Evolutionary conservation across 352 stramenopile genomes (phyloP).

Genomic region (Phytophthora hybrid): DNA sequence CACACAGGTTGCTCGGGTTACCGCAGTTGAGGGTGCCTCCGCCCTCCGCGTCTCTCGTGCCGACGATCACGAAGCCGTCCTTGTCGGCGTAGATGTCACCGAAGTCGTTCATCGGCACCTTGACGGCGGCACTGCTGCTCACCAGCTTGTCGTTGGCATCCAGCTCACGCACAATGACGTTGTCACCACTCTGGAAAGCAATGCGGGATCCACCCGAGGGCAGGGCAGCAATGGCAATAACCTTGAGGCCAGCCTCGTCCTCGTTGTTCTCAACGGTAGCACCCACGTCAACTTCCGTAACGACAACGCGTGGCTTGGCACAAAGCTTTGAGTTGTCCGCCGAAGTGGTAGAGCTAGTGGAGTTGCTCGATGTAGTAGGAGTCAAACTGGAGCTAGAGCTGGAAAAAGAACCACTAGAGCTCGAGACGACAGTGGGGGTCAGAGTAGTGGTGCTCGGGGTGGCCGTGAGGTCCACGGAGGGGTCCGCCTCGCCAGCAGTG

Average conservation of each 20-base stretch:
- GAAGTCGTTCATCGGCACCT: constrained; percentile 53
- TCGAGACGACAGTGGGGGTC: constrained; percentile 2
- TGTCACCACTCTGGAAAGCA: constrained; percentile 58
- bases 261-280: constrained; percentile 44
- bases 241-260: constrained; percentile 55
- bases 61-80: constrained; percentile 56
- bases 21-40: constrained; percentile 64
- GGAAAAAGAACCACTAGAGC: constrained; percentile 7
- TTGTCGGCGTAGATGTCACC: constrained; percentile 57
- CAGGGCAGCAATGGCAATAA: constrained; percentile 54
- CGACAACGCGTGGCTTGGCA: constrained; percentile 41
- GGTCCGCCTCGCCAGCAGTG: background rate
- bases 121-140: no score
- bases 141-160: constrained; percentile 56
- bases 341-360: constrained; percentile 13
- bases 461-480: constrained; percentile 1
- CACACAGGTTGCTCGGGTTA: constrained; percentile 59
- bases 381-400: background rate
- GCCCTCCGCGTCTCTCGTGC: constrained; percentile 52
- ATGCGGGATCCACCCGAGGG: constrained; percentile 50
- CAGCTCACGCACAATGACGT: constrained; percentile 50
- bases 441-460: constrained; percentile 16
- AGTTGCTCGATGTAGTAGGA: background rate
- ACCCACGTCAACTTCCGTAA: constrained; percentile 54
- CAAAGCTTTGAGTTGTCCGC: constrained; percentile 33